phyloP scores from a whole-genome alignment of 306 rosid species.

The Cicer judaicum region DNA sequence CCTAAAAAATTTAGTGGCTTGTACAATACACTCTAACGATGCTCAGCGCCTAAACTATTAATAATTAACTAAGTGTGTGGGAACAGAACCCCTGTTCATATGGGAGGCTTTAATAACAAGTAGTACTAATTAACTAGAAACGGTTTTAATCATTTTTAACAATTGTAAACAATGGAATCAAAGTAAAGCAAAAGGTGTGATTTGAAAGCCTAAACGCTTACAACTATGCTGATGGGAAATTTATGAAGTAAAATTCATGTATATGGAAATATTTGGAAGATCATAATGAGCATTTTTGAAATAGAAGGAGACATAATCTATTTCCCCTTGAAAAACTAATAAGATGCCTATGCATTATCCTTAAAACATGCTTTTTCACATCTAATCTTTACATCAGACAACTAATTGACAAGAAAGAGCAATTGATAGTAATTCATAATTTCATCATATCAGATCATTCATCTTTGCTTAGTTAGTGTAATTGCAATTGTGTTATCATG shows the following conservation, averaged over 20 bases:
- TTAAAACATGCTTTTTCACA: slow-evolving; percentile 51
- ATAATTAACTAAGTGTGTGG: no score
- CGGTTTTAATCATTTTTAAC: slow-evolving; percentile 51
- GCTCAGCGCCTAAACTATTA: no score
- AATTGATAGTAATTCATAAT: slow-evolving; percentile 43
- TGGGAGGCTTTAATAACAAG: neutral
- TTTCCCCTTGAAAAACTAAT: slow-evolving; percentile 66
- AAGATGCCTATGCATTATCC: slow-evolving; percentile 61
- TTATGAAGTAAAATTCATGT: slow-evolving; percentile 53
- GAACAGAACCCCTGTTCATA: no score
- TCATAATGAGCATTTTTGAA: slow-evolving; percentile 60
- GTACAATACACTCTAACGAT: no score
- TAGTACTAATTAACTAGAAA: slow-evolving; percentile 8
- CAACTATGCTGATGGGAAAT: slow-evolving; percentile 57
- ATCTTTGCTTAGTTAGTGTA: slow-evolving; percentile 44
- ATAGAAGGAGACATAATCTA: slow-evolving; percentile 75
- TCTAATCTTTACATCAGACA: slow-evolving; percentile 55
- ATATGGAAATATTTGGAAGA: slow-evolving; percentile 55
- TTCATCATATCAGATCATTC: slow-evolving; percentile 29
- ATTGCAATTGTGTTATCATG: slow-evolving; percentile 38
- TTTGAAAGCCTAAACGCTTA: slow-evolving; percentile 39
- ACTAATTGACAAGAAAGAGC: slow-evolving; percentile 67
- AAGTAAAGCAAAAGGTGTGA: slow-evolving; percentile 54
- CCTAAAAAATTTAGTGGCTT: no score
- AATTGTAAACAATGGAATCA: slow-evolving; percentile 47